phyloP scores from a whole-genome alignment of 2,329 filamentous ascomycete species.

The Colletotrichum brevisporum region DNA sequence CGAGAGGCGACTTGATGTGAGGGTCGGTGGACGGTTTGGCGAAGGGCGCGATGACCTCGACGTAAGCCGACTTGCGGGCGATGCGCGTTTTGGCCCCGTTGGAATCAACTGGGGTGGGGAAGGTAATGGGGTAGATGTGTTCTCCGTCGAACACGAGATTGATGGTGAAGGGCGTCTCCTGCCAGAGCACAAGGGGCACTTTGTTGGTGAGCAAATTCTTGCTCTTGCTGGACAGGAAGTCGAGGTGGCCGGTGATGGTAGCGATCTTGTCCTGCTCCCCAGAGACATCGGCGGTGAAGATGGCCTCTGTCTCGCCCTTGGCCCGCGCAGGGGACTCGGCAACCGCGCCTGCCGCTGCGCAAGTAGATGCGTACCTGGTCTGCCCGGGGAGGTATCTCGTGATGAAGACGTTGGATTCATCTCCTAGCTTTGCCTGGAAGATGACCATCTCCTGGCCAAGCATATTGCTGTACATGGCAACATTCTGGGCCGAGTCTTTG shows the following conservation, averaged over 20 bases:
- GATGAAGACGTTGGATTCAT: conserved; percentile 52
- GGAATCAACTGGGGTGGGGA: conserved; percentile 56
- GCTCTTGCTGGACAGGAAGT: conserved; percentile 53
- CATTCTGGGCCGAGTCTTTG: conserved; percentile 44
- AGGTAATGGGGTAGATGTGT: conserved; percentile 53
- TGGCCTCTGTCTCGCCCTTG: conserved; percentile 43
- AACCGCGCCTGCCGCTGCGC: conserved; percentile 44
- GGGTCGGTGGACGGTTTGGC: conserved; percentile 45
- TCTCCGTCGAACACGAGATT: conserved; percentile 55
- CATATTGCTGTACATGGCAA: conserved; percentile 43
- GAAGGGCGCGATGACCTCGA: conserved; percentile 59
- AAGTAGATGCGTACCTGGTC: conserved; percentile 44
- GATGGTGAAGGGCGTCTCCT: conserved; percentile 57
- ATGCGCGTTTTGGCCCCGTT: conserved; percentile 55
- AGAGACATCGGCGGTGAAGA: conserved; percentile 45
- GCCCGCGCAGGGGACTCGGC: conserved; percentile 40
- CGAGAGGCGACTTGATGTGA: conserved; percentile 34
- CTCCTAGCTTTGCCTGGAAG: conserved; percentile 49
- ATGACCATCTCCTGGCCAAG: conserved; percentile 49
- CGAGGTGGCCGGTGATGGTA: conserved; percentile 56
- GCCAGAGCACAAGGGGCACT: conserved; percentile 52
- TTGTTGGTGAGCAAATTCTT: conserved; percentile 56
- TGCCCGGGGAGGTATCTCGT: conserved; percentile 55
- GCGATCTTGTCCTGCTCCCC: conserved; percentile 48
- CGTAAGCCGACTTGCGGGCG: conserved; percentile 59